These are phyloP conservation scores for Zymoseptoria brevis DNA, from an alignment of 2,329 filamentous ascomycete species.

Conservation along the genomic window DNA sequence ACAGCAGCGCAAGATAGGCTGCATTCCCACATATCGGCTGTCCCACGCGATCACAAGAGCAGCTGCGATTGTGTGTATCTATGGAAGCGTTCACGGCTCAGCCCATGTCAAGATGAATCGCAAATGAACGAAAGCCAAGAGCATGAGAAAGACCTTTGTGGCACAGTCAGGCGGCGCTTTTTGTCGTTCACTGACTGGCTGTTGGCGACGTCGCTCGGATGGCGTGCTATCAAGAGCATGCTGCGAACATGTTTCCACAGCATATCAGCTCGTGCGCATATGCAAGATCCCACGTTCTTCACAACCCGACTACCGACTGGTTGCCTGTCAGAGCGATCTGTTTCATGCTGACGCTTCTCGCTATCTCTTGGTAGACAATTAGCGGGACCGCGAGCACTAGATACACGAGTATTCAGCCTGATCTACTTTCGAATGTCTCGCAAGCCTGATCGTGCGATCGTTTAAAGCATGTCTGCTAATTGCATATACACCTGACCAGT, in stretches of 20 bases:
- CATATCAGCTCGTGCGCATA: neutral
- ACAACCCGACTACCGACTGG: neutral
- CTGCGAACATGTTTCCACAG: neutral
- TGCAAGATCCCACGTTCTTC: neutral
- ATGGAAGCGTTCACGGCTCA: neutral
- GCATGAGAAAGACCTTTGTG: neutral
- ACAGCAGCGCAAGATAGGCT: neutral
- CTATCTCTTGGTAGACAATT: neutral
- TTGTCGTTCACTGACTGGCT: neutral
- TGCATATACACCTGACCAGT: too few relatives aligned
- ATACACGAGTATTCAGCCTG: too few relatives aligned
- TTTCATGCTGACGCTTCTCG: neutral
- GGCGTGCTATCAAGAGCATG: neutral
- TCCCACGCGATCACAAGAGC: neutral
- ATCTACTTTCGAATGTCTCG: too few relatives aligned
- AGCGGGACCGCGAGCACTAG: too few relatives aligned
- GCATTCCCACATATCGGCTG: neutral
- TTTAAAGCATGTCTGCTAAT: too few relatives aligned
- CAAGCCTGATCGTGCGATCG: too few relatives aligned
- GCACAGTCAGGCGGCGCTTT: neutral
- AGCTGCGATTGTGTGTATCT: neutral
- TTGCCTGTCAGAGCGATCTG: neutral
- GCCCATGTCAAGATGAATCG: neutral
- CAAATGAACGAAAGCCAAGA: neutral
- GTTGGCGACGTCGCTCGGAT: neutral